Evolutionary conservation across 1,284 basidiomycete species (phyloP).

Genomic region (Sporisorium sorghi): DNA sequence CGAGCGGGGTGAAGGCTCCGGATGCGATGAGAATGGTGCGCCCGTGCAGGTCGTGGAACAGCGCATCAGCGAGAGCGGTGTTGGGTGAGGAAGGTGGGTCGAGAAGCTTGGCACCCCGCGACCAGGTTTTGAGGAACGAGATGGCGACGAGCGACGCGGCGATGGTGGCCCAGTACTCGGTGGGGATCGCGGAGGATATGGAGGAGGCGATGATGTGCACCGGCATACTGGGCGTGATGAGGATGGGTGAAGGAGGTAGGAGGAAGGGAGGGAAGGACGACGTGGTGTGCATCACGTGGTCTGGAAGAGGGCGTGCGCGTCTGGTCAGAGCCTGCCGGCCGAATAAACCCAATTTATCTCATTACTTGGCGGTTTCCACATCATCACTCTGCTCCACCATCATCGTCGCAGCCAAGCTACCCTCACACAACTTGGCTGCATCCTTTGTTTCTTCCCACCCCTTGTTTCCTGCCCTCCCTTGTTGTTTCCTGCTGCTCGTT

Average conservation of each 20-base stretch:
- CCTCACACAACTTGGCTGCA: too few relatives aligned
- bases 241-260: not conserved
- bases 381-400: too few relatives aligned
- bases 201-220: conserved; percentile 48
- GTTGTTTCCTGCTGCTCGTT: too few relatives aligned
- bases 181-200: conserved; percentile 27
- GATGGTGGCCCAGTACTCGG: conserved; percentile 53
- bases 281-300: too few relatives aligned
- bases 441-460: too few relatives aligned
- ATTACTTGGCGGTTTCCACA: too few relatives aligned
- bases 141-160: conserved; percentile 31
- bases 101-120: conserved; percentile 47
- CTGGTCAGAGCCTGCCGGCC: too few relatives aligned
- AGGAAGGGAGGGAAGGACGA: conserved; percentile 1
- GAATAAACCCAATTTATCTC: too few relatives aligned
- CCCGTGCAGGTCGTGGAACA: conserved; percentile 43
- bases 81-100: conserved; percentile 19
- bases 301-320: too few relatives aligned
- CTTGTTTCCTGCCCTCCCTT: too few relatives aligned
- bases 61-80: conserved; percentile 8
- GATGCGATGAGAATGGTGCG: conserved; percentile 52
- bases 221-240: conserved; percentile 40
- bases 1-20: conserved; percentile 58
- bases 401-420: too few relatives aligned
- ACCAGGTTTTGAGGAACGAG: conserved; percentile 55